Conservation (phyloP, 2,329 filamentous ascomycete species). For the Colletotrichum zoysiae region DNA sequence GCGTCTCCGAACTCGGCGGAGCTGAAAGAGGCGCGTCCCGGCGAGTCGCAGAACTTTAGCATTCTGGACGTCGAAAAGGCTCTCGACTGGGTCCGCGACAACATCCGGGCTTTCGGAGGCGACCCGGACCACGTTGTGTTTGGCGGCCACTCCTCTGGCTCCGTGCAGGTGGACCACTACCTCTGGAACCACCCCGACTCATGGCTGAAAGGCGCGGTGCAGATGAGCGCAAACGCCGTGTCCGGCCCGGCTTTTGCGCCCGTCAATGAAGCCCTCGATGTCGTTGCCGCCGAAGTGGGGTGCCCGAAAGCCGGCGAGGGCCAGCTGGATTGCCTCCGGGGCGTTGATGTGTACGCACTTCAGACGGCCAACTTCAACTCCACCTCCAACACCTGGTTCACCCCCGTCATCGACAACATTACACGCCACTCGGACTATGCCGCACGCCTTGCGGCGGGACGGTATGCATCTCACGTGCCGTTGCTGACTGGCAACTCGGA, state of each 20-base stretch:
- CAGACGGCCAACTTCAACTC: slow-evolving; percentile 51
- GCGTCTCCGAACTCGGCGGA: slow-evolving; percentile 58
- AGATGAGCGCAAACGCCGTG: slow-evolving; percentile 58
- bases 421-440: slow-evolving; percentile 52
- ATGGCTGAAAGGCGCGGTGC: slow-evolving; percentile 53
- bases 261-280: slow-evolving; percentile 52
- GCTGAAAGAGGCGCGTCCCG: slow-evolving; percentile 48
- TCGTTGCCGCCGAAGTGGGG: slow-evolving; percentile 53
- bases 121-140: slow-evolving; percentile 60
- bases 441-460: slow-evolving; percentile 44
- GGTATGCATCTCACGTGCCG: slow-evolving; percentile 52
- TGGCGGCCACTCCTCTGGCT: slow-evolving; percentile 56
- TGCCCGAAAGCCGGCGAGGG: slow-evolving; percentile 48
- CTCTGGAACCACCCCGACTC: slow-evolving; percentile 56
- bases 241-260: slow-evolving; percentile 56
- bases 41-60: slow-evolving; percentile 47
- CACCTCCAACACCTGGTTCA: slow-evolving; percentile 58
- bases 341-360: slow-evolving; percentile 47
- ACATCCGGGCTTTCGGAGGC: slow-evolving; percentile 58
- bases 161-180: slow-evolving; percentile 56
- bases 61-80: slow-evolving; percentile 54
- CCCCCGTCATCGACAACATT: slow-evolving; percentile 52
- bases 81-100: slow-evolving; percentile 56
- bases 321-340: slow-evolving; percentile 55
- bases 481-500: slow-evolving; percentile 52